Evolutionary conservation across 2,329 filamentous ascomycete genomes (phyloP), one percentile per base, ranked within the genome.

Genomic region (Elsinoe necatrix): DNA sequence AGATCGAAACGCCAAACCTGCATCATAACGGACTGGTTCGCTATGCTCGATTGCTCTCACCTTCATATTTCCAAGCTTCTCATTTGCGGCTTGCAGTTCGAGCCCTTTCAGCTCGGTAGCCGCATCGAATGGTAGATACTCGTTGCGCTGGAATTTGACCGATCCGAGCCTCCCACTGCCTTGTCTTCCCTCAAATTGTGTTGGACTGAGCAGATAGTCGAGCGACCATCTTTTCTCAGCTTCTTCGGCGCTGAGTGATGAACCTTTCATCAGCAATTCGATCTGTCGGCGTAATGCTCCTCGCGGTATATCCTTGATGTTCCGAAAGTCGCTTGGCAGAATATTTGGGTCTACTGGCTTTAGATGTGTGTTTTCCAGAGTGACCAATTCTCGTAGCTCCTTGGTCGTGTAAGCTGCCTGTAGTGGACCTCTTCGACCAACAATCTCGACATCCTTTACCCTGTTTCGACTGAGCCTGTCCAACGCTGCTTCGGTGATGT

Each of bases 361-460:
- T 65, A 95, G 95, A 12, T 78, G 79, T 8, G 95, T 85, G 0
- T 75, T 75, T 0, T 82, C 80, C 2, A 97, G 77, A 51, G 87
- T 86, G 73, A 95, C 84, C 3, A 98, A 75, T 71, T 98, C 93
- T 34, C 93, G 83, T 14, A 89, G 75, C 73, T 98, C 93, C 71
- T 96, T 97, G 69, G 95, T 95, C 0, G 92, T 96, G 65, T 95
- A 97, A 0, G 93, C 84, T 21, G 89, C 92, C 84, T 92, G 65
- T n/a, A 65, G 55, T 1, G 91, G 90, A 0, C 93, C 93, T 66
- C 93, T 81, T 63, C 93, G 80, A 11, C 92, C 93, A 20, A 97
- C 85, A n/a, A 98, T 80, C 59, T 86, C 84, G 1, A 98, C 89
- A 37, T 85, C 80, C 66, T 82, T 88, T 50, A 97, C 78, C 57